A percentile compares a stretch with the other conserved stretches of the same genome.
Evolutionary conservation across 495 filamentous ascomycete genomes (phyloP).

Genomic region (Podospora pseudopauciseta): DNA sequence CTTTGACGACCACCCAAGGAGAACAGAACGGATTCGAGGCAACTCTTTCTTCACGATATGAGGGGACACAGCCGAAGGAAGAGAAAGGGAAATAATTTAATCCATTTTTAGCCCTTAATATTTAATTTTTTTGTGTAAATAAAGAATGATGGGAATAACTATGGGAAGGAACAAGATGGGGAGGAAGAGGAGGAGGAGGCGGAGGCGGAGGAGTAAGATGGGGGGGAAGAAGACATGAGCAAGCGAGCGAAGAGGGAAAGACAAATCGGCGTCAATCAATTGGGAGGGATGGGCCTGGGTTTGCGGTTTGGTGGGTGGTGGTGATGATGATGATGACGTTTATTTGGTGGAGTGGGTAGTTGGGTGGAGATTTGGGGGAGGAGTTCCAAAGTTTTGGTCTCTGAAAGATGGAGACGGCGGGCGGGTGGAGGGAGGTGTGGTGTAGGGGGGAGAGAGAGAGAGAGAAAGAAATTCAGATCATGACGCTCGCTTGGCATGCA

Average conservation of each 20-base stretch:
- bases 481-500: constrained; percentile 39
- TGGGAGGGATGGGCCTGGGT: no score
- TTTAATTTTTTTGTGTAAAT: constrained; percentile 34
- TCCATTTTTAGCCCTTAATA: constrained; percentile 32
- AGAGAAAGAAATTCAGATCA: constrained; percentile 19
- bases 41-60: not conserved
- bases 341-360: not conserved
- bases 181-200: not conserved
- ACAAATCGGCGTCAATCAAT: not conserved
- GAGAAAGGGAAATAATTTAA: constrained; percentile 13
- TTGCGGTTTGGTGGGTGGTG: not conserved
- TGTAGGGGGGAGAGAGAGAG: not conserved
- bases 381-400: not conserved
- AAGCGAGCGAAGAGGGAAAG: not conserved
- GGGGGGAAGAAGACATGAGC: not conserved
- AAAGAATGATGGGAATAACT: constrained; percentile 3
- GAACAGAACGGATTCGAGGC: not conserved
- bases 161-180: not conserved
- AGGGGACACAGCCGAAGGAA: constrained; percentile 1
- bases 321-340: not conserved
- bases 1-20: not conserved
- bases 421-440: no score
- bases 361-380: not conserved
- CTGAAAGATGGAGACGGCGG: not conserved
- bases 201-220: not conserved